Evolutionary conservation across 1,139 yeast genomes (phyloP).

Genomic region (Komagataea norvegica): DNA sequence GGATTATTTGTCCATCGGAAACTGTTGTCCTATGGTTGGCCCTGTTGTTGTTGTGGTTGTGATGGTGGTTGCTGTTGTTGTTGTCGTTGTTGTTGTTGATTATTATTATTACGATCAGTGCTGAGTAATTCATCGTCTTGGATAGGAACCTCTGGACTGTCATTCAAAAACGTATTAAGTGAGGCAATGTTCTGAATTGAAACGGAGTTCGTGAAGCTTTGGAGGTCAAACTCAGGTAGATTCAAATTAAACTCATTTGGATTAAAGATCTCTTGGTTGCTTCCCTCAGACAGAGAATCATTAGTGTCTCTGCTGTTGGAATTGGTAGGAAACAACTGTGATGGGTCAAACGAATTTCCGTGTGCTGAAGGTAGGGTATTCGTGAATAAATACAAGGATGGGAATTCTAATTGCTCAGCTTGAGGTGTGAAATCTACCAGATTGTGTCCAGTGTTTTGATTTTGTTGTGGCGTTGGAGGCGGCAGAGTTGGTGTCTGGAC

Average conservation of each 20-base stretch:
- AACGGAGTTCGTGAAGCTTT: conserved; percentile 20
- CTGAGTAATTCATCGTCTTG: background rate
- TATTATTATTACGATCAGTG: no score
- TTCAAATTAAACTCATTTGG: conserved; percentile 21
- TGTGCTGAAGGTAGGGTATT: conserved; percentile 21
- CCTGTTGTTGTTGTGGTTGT: no score
- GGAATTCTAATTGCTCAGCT: conserved; percentile 21
- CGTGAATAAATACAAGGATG: conserved; percentile 26
- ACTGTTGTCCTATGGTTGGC: no score
- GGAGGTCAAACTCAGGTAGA: conserved; percentile 25
- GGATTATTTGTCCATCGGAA: conserved; percentile 3
- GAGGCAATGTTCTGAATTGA: conserved; percentile 23
- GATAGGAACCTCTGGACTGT: background rate
- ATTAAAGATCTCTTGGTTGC: conserved; percentile 12
- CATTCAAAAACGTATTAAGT: conserved; percentile 17
- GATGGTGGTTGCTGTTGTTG: no score
- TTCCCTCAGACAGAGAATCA: conserved; percentile 17
- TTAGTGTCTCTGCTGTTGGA: conserved; percentile 6
- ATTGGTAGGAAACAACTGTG: conserved; percentile 23
- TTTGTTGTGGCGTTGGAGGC: background rate
- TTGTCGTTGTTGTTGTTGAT: no score
- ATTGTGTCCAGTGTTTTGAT: background rate
- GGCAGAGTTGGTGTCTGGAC: background rate
- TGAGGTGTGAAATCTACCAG: background rate
- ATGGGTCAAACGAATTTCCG: conserved; percentile 22